These are phyloP conservation scores for Pyricularia sp. DNA, from an alignment of 2,329 filamentous ascomycete species.

Conservation along the genomic window DNA sequence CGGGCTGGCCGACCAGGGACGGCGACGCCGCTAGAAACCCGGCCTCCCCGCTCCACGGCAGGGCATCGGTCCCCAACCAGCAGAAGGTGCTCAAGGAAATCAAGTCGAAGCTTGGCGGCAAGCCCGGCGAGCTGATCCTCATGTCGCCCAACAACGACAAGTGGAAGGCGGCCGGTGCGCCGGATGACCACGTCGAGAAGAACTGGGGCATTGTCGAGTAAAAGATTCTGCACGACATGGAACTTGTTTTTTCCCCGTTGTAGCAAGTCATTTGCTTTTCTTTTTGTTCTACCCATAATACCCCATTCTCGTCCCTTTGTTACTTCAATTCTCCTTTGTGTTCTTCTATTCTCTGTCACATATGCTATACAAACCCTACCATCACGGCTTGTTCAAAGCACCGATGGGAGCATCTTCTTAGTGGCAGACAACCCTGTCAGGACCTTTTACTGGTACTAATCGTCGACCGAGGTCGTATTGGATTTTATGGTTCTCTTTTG, in stretches of 20 bases:
- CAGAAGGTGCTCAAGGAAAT: conserved; percentile 55
- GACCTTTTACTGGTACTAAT: neutral
- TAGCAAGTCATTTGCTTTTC: too few relatives aligned
- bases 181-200: conserved; percentile 56
- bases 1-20: conserved; percentile 73
- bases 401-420: neutral
- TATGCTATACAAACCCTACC: neutral
- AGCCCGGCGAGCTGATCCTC: conserved; percentile 47
- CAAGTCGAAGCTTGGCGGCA: conserved; percentile 42
- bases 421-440: neutral
- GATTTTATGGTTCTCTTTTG: too few relatives aligned
- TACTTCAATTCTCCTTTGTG: neutral
- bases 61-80: conserved; percentile 46
- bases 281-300: neutral
- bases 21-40: neutral
- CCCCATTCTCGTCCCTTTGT: neutral
- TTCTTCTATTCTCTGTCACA: neutral
- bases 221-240: neutral
- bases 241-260: neutral
- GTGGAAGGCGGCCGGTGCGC: conserved; percentile 61
- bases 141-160: conserved; percentile 73
- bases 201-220: conserved; percentile 56
- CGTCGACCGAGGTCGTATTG: neutral
- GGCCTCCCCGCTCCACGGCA: conserved; percentile 40
- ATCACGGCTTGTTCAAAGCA: neutral